Evolutionary conservation across 1,284 basidiomycete species (phyloP).

Genomic region (Heterobasidion annosum): DNA sequence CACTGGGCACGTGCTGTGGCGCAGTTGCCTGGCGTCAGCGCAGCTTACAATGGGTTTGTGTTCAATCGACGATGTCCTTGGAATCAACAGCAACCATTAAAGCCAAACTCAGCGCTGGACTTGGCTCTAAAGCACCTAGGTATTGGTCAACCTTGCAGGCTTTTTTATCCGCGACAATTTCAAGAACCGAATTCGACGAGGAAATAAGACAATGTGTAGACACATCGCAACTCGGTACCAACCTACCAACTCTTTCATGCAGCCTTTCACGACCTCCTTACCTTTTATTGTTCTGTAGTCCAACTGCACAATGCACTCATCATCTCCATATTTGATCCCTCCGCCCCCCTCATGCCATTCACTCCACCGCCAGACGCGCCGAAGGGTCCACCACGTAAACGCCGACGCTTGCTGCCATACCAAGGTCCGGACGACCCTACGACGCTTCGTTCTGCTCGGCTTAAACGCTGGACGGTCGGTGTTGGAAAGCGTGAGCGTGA

Average conservation of each 20-base stretch:
- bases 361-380: slow-evolving; percentile 51
- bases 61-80: slow-evolving; percentile 48
- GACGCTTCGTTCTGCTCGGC: slow-evolving; percentile 46
- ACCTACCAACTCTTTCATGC: neutral
- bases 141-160: slow-evolving; percentile 60
- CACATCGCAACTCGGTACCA: slow-evolving; percentile 47
- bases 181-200: slow-evolving; percentile 70
- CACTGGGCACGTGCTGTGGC: neutral
- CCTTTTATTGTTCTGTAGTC: slow-evolving; percentile 29
- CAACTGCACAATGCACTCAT: slow-evolving; percentile 76
- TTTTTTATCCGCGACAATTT: slow-evolving; percentile 60
- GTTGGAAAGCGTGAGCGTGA: slow-evolving; percentile 68
- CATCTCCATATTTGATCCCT: slow-evolving; percentile 72
- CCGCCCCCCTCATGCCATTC: slow-evolving; percentile 55
- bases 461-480: slow-evolving; percentile 70
- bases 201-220: slow-evolving; percentile 54
- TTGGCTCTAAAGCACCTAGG: slow-evolving; percentile 47
- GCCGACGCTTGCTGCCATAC: slow-evolving; percentile 61
- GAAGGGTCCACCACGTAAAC: slow-evolving; percentile 61
- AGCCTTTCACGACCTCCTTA: neutral
- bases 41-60: neutral
- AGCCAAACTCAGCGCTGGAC: slow-evolving; percentile 47
- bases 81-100: slow-evolving; percentile 71
- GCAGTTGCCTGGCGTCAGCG: neutral
- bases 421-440: slow-evolving; percentile 51